phyloP scores from a whole-genome alignment of 352 stramenopile species.

The Phytophthora podocarpi region DNA sequence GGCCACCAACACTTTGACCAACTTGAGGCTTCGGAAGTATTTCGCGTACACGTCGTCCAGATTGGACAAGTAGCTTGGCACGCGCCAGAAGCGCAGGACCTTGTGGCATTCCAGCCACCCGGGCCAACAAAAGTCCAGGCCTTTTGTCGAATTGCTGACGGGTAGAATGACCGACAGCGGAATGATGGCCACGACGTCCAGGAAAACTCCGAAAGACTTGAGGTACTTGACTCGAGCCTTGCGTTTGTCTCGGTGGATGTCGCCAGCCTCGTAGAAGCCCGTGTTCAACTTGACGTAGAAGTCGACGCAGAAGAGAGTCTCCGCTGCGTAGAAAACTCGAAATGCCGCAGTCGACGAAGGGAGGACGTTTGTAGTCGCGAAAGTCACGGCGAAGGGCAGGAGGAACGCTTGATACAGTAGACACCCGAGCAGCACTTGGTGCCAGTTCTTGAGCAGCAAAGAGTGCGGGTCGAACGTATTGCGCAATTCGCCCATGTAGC shows the following conservation, averaged over 20 bases:
- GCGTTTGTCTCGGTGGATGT: not conserved
- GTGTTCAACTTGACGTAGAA: slow-evolving; percentile 66
- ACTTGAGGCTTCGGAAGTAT: slow-evolving; percentile 55
- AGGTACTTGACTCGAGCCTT: slow-evolving; percentile 37
- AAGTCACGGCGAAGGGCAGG: slow-evolving; percentile 51
- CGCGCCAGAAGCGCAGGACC: slow-evolving; percentile 46
- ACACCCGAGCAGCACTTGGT: slow-evolving; percentile 48
- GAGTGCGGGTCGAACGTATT: slow-evolving; percentile 62
- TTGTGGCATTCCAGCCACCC: slow-evolving; percentile 64
- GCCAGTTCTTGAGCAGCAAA: slow-evolving; percentile 48
- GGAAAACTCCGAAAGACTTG: no score
- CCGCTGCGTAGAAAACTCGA: slow-evolving; percentile 41
- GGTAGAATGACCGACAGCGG: slow-evolving; percentile 48
- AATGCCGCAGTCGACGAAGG: not conserved
- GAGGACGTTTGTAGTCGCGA: slow-evolving; percentile 25
- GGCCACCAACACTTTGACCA: slow-evolving; percentile 48
- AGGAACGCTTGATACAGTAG: slow-evolving; percentile 59
- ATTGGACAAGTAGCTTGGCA: slow-evolving; percentile 49
- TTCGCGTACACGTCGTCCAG: slow-evolving; percentile 64
- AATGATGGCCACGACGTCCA: slow-evolving; percentile 45
- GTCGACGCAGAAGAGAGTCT: slow-evolving; percentile 57
- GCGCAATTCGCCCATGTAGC: slow-evolving; percentile 31
- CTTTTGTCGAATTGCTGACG: not conserved
- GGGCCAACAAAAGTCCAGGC: slow-evolving; percentile 13
- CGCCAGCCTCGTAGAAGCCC: slow-evolving; percentile 53